phyloP scores from a whole-genome alignment of 2,329 filamentous ascomycete species.

The Clarireedia hainanense region DNA sequence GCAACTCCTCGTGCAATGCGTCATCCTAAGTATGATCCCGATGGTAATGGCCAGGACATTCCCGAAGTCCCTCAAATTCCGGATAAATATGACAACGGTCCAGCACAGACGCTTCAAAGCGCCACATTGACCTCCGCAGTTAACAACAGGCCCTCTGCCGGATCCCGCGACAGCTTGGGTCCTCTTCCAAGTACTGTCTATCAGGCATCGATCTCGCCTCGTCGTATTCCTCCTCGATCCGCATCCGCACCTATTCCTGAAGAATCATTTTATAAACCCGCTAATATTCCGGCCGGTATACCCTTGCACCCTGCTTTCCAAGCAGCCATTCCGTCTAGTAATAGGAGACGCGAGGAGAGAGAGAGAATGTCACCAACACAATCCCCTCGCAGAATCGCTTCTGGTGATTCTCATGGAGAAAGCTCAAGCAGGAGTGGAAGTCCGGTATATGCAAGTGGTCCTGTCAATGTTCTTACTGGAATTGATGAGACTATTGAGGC shows the following conservation, averaged over 20 bases:
- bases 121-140: background rate
- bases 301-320: constrained; percentile 37
- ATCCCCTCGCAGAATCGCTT: constrained; percentile 26
- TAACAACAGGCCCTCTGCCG: constrained; percentile 21
- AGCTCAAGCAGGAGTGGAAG: constrained; percentile 19
- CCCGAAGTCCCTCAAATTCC: constrained; percentile 48
- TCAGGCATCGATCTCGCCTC: constrained; percentile 37
- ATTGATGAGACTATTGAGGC: constrained; percentile 39
- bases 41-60: constrained; percentile 47
- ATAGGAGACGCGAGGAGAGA: constrained; percentile 20
- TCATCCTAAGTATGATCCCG: constrained; percentile 60
- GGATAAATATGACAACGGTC: constrained; percentile 31
- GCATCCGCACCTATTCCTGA: constrained; percentile 53
- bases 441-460: constrained; percentile 19
- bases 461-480: constrained; percentile 31
- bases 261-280: constrained; percentile 32
- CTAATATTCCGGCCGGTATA: constrained; percentile 27
- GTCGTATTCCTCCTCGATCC: constrained; percentile 42
- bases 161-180: constrained; percentile 23
- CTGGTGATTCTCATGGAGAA: constrained; percentile 25
- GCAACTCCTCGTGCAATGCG: constrained; percentile 89
- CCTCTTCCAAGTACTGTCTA: constrained; percentile 30
- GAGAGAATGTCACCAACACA: constrained; percentile 13
- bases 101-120: constrained; percentile 8
- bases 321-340: constrained; percentile 30